These are phyloP conservation scores for Scheffersomyces lignosus DNA, from an alignment of 805 yeast species.

Conservation along the genomic window DNA sequence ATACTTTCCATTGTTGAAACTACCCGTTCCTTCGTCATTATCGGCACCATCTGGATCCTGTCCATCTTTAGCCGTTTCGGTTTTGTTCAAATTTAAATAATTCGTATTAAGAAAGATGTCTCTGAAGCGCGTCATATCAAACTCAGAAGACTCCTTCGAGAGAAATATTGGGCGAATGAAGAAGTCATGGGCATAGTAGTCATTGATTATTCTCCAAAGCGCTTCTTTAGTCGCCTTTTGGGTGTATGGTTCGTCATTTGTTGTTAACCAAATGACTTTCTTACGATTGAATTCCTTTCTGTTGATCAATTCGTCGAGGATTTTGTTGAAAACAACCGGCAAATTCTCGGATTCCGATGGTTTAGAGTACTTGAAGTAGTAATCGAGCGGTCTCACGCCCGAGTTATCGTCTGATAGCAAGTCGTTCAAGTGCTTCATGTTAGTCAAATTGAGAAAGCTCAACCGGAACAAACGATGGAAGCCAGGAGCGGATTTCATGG, in stretches of 20 bases:
- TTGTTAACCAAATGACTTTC: conserved; percentile 71
- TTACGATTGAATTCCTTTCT: conserved; percentile 50
- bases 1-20: conserved; percentile 15
- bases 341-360: conserved; percentile 22
- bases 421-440: conserved; percentile 57
- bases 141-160: conserved; percentile 22
- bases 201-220: conserved; percentile 58
- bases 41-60: conserved; percentile 4
- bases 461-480: conserved; percentile 52
- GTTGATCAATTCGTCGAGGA: conserved; percentile 55
- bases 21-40: too few relatives aligned
- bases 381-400: conserved; percentile 14
- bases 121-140: conserved; percentile 47
- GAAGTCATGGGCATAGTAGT: conserved; percentile 55
- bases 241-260: conserved; percentile 66
- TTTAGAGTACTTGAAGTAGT: conserved; percentile 9
- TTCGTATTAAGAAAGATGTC: conserved; percentile 57
- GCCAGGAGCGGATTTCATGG: conserved; percentile 33
- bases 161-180: conserved; percentile 66
- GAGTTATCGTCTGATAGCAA: conserved; percentile 50
- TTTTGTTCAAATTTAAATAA: conserved; percentile 24
- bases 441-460: conserved; percentile 52
- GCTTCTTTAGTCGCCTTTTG: conserved; percentile 44
- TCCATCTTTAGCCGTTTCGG: conserved; percentile 21
- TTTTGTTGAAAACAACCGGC: conserved; percentile 45